These are phyloP conservation scores for Solanum raphanifolium DNA, from an alignment of 257 asterid genomes.

Conservation along the genomic window DNA sequence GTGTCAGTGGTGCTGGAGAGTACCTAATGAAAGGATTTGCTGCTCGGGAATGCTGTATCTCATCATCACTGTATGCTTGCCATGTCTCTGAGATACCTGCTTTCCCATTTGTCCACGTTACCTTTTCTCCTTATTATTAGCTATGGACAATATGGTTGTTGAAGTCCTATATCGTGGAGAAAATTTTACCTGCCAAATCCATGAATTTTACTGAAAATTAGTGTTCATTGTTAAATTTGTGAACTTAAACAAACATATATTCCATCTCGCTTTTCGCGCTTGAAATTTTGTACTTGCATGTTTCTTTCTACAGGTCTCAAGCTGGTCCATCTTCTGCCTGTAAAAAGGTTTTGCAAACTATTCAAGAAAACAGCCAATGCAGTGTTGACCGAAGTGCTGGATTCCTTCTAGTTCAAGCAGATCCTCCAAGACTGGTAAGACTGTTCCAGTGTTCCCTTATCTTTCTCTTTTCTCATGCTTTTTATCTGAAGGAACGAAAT, in stretches of 20 bases:
- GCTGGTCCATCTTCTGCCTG: constrained; percentile 80
- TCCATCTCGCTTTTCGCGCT: background rate
- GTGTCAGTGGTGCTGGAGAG: constrained; percentile 96
- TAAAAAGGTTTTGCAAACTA: constrained; percentile 36
- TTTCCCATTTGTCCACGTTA: background rate
- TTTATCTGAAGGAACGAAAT: background rate
- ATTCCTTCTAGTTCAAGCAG: constrained; percentile 69
- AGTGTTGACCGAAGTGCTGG: constrained; percentile 58
- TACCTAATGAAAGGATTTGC: constrained; percentile 72
- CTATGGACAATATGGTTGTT: background rate
- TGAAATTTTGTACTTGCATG: background rate
- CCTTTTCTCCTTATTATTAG: background rate
- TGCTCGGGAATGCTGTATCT: constrained; percentile 73
- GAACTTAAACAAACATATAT: background rate
- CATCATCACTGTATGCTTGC: background rate
- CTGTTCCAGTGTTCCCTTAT: background rate
- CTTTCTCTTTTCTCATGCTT: background rate
- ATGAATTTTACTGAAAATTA: background rate
- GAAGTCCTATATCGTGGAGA: background rate
- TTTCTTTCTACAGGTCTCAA: constrained; percentile 43
- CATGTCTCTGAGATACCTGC: background rate
- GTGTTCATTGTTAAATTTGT: background rate
- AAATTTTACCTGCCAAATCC: background rate
- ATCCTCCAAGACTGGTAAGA: constrained; percentile 40
- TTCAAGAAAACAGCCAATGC: constrained; percentile 21